Evolutionary conservation across 2,329 filamentous ascomycete genomes (phyloP), one percentile per base, ranked within the genome.

Genomic region (Trichoderma sp.): DNA sequence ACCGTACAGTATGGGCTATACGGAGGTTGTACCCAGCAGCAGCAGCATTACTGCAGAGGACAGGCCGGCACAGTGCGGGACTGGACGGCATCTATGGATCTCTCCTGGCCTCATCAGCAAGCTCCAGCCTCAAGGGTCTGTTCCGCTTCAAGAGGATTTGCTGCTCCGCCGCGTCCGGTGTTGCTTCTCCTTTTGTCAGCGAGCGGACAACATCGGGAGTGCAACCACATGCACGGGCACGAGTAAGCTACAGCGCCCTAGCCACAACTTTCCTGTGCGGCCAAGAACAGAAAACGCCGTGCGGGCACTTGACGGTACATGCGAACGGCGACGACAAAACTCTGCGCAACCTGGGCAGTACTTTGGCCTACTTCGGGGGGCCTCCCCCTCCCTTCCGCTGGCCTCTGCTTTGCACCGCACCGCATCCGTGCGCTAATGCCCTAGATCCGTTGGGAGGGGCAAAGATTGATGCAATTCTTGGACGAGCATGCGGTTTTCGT

Each of bases 381-480:
- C 61, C 39, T 64, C 13, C 6, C 34, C 50, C 61, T 50, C 35
- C 37, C 60, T 42, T 12, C 37, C 35, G 27, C 25, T 53, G 17
- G 50, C 50, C 52, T 34, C 19, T 15, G 52, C 27, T 34, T 32
- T 35, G 50, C 50, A 64, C 19, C 27, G 52, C 27, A 54, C 32
- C 48, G 50, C 50, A 64, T 64, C 61, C 61, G 50, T 56, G 27
- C 61, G 61, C 61, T 64, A 64, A 53, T 32, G 50, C 48, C 50
- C 35, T 56, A 34, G 61, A 45, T 64, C 50, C 61, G 53, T 29
- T 35, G 45, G 54, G 59, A 65, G 61, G 53, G 67, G 70, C 68
- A 68, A 69, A 70, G 57, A 75, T n/a, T n/a, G n/a, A n/a, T 75
- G 74, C 73, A 54, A 74, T 72, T 75, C 71, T 73, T 60, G 34